Evolutionary conservation across 2,329 filamentous ascomycete species (phyloP), one percentile per base, ranked within the genome.

Genomic region (Monilinia fructicola): DNA sequence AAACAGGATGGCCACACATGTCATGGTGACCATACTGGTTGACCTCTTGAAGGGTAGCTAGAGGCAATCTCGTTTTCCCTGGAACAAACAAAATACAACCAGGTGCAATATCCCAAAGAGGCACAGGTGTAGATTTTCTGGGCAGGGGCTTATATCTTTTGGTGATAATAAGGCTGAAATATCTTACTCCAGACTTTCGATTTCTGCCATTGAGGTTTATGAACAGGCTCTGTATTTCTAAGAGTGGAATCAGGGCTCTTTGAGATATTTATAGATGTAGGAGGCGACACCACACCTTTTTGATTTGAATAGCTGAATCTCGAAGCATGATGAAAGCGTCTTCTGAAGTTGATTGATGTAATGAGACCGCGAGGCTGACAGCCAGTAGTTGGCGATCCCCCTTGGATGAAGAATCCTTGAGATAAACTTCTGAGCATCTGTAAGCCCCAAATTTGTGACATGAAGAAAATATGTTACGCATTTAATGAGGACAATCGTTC

Each of bases 71-170:
- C 2, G 2, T 2, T 50, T 4, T n/a, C 40, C 16, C 5, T 18
- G 54, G 46, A 38, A 65, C 18, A n/a, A 48, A 60, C 2, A 65
- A 12, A 5, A 65, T 14, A 9, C 54, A 65, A 6, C 64, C 64
- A 31, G 44, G 54, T n/a, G 64, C 64, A 23, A 65, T 60, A 10
- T 65, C 64, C 64, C 64, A 65, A 12, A 65, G 48, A n/a, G 64
- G 64, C 31, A 60, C 63, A 58, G 6, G n/a, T n/a, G 14, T 26
- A 26, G n/a, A 23, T 21, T 1, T 0, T 4, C 3, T 0, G 2
- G 12, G 35, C 21, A 6, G 1, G 10, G 23, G 31, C 23, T 44
- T 21, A 18, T 44, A 65, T 50, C 21, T 42, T 26, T 65, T 14
- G 21, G 21, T 14, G 42, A 11, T 26, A 65, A 12, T 60, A 26